A percentile compares a stretch with the other conserved stretches of the same genome.
These are phyloP conservation scores for Nothophoma quercina DNA, from an alignment of 2,329 filamentous ascomycete genomes.

Conservation along the genomic window DNA sequence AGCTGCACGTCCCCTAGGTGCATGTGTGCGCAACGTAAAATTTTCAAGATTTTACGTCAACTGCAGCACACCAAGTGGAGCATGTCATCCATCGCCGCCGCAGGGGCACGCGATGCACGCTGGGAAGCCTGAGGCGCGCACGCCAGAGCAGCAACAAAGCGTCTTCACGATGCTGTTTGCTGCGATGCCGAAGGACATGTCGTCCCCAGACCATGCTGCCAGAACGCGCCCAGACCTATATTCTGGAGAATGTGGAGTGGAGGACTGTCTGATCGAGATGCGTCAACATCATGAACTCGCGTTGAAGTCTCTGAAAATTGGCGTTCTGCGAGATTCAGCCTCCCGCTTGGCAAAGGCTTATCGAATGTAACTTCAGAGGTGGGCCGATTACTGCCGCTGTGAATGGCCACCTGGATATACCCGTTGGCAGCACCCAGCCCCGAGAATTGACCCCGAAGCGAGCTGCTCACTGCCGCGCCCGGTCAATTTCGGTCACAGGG, in stretches of 20 bases:
- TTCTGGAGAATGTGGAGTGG: conserved; percentile 15
- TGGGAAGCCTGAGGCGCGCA: conserved; percentile 12
- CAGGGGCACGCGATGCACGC: conserved; percentile 9
- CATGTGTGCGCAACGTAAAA: conserved; percentile 33
- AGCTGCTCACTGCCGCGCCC: conserved; percentile 15
- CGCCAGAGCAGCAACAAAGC: conserved; percentile 15
- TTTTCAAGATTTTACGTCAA: conserved; percentile 42
- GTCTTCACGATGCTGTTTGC: conserved; percentile 8
- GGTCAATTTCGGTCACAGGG: conserved; percentile 18
- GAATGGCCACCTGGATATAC: conserved; percentile 14
- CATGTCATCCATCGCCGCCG: conserved; percentile 22
- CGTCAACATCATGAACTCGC: not conserved
- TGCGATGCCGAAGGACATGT: conserved; percentile 11
- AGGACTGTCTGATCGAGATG: not conserved
- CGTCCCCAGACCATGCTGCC: conserved; percentile 13
- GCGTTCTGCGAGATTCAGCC: conserved; percentile 9
- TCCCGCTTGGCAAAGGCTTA: conserved; percentile 16
- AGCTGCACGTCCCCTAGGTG: conserved; percentile 30
- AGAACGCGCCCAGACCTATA: conserved; percentile 4
- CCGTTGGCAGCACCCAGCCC: conserved; percentile 12
- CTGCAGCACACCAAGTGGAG: conserved; percentile 37
- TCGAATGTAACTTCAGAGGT: conserved; percentile 9
- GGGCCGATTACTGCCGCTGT: conserved; percentile 11
- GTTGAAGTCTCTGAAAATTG: conserved; percentile 6
- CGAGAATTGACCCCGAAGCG: conserved; percentile 11